These are phyloP conservation scores for Arabidopsis lyrata DNA, from an alignment of 441 rosid species.

Conservation along the genomic window DNA sequence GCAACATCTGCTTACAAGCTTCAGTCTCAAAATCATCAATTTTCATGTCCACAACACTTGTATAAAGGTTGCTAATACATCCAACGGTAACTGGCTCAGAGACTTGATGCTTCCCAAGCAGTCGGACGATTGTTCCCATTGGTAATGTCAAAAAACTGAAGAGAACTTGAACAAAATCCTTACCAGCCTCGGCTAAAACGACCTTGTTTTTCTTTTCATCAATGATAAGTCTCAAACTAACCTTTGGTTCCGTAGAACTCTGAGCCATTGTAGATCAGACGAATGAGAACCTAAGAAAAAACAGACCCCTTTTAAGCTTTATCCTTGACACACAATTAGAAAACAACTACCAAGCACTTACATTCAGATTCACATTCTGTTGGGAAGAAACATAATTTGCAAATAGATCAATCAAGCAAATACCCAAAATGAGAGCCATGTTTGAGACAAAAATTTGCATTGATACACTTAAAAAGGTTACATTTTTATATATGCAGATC, in stretches of 20 bases:
- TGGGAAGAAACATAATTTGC: too few relatives aligned
- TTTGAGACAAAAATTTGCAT: too few relatives aligned
- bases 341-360: too few relatives aligned
- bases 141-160: conserved; percentile 7
- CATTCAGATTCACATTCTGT: too few relatives aligned
- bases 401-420: too few relatives aligned
- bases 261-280: background rate
- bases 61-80: conserved; percentile 14
- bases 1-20: background rate
- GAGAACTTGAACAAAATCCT: conserved; percentile 3
- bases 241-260: background rate
- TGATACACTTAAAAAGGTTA: too few relatives aligned
- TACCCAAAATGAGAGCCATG: too few relatives aligned
- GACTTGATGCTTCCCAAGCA: background rate
- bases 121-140: conserved; percentile 4
- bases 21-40: background rate
- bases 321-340: too few relatives aligned
- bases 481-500: too few relatives aligned
- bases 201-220: conserved; percentile 22
- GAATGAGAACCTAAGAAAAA: background rate
- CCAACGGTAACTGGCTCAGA: background rate
- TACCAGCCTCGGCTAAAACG: conserved; percentile 14
- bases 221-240: background rate
- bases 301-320: too few relatives aligned
- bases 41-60: conserved; percentile 1